Base-by-base conservation (phyloP, 805 yeast species). In the Wickerhamomyces strasburgensis region DNA sequence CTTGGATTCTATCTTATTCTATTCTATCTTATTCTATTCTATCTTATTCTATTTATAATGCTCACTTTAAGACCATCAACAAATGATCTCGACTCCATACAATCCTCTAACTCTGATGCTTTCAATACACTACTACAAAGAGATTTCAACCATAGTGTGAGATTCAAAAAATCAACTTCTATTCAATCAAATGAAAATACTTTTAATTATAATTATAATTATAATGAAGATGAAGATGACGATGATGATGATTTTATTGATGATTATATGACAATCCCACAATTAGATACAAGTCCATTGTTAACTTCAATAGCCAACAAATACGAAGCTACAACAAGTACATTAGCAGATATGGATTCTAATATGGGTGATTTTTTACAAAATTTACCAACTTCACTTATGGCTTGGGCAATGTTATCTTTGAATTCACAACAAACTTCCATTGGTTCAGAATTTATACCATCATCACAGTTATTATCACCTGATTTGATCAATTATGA, bases 391-490 rank as follows among this genome's bases (percentile, higher is more conserved):
- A 21, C 10, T 21, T 21, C 25, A 11, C 10, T 21, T 11, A 11
- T 21, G 7, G 25, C 25, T 11, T 11, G 7, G 7, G 25, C 25
- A 8, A 21, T 21, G 25, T 8, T 21, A 11, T 8, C 10, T 8
- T 21, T 21, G 25, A 21, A 11, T 21, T 7, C 25, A 8, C 25
- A 21, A 8, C 25, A 21, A 21, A 21, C 25, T 21, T 21, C 25
- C 11, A 8, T 21, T 8, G 25, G 25, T 11, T 37, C 48, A 13
- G 40, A 38, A 4, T 39, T 27, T 34, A 45, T 56, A 1, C 29
- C 35, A 5, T 49, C 57, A 1, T 51, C 56, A 0, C 38, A 43
- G 19, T 39, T 52, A 11, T 40, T 52, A 11, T 40, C 57, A 0
- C 48, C 52, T 3, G 37, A 37, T 29, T 24, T 35, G n/a, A 14